Base-by-base conservation (phyloP, 2,329 filamentous ascomycete genomes). In the Aspergillus spinulosporus region DNA sequence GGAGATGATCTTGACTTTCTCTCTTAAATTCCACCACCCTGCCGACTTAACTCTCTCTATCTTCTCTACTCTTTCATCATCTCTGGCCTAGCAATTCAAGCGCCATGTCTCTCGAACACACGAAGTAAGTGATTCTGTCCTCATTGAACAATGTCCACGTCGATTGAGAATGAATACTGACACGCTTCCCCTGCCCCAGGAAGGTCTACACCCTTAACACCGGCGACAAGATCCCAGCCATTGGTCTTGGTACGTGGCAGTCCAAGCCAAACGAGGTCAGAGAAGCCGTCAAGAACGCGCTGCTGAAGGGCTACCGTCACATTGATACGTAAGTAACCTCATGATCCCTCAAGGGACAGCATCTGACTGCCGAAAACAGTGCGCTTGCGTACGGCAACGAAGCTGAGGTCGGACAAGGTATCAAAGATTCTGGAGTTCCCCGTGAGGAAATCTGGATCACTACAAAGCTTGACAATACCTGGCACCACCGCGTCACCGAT, bases 391-490 rank as follows among this genome's bases (percentile, higher is more conserved):
- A 88, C 67, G 78, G 80, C 59, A 90, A 88, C 64, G 87, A 88
- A 71, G 80, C 79, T 50, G 86, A 88, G 60, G 86, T 88, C 1
- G 88, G 86, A 12, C 74, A 82, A 59, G 88, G 85, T 51, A 84
- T 90, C 68, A 82, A 78, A 64, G 82, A 87, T 62, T 85, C 84
- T 8, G 81, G 88, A 54, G 81, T 90, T 12, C 86, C 86, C 62
- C 80, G 87, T 52, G 78, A 83, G 36, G 80, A 88, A 61, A 78
- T 89, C 68, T 89, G 88, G 75, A 78, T 89, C 65, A 86, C 83
- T n/a, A 85, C 84, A 36, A 89, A 88, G 72, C 75, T 88, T 32
- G 86, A 85, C 82, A 87, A 87, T 76, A 83, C 84, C 70, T 81
- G 74, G 71, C 84, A 87, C 72, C 77, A 82, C 65, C 78, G 80